Evolutionary conservation across 805 yeast genomes (phyloP).

Genomic region (Metschnikowia noctiluminum): DNA sequence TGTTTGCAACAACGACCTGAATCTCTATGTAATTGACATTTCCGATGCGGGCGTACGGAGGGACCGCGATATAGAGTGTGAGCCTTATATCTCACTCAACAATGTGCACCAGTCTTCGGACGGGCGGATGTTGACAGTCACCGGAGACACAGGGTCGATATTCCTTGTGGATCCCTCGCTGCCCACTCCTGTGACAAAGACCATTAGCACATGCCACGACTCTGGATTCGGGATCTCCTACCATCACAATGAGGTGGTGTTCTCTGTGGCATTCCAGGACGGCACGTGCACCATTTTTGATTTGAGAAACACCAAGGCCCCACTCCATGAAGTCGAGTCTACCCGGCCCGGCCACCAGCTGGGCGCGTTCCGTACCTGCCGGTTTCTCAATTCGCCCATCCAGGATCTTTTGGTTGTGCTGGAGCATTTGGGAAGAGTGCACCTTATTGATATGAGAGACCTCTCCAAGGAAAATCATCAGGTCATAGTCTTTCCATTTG

Average conservation of each 20-base stretch:
- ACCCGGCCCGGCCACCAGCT: conserved; percentile 52
- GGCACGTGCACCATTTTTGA: conserved; percentile 80
- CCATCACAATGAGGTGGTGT: conserved; percentile 68
- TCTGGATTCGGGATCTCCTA: conserved; percentile 82
- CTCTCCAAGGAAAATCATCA: conserved; percentile 41
- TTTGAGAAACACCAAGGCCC: conserved; percentile 52
- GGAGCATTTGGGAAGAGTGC: conserved; percentile 87
- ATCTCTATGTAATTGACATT: conserved; percentile 63
- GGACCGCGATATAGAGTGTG: conserved; percentile 41
- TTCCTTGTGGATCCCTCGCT: conserved; percentile 50
- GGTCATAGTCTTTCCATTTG: conserved; percentile 64
- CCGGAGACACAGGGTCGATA: conserved; percentile 76
- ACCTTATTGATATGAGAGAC: conserved; percentile 75
- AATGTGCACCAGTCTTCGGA: conserved; percentile 64
- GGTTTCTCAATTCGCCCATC: conserved; percentile 52
- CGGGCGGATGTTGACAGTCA: conserved; percentile 39
- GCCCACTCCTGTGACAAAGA: conserved; percentile 25
- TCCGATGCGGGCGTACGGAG: conserved; percentile 42
- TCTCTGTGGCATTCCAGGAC: conserved; percentile 82
- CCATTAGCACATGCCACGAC: conserved; percentile 60
- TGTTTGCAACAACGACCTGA: conserved; percentile 81
- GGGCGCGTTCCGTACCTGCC: conserved; percentile 67
- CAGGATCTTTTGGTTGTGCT: conserved; percentile 74
- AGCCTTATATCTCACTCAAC: conserved; percentile 65
- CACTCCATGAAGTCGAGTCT: conserved; percentile 54